Base-by-base conservation (phyloP, 2,329 filamentous ascomycete species). In the Claviceps africana region DNA sequence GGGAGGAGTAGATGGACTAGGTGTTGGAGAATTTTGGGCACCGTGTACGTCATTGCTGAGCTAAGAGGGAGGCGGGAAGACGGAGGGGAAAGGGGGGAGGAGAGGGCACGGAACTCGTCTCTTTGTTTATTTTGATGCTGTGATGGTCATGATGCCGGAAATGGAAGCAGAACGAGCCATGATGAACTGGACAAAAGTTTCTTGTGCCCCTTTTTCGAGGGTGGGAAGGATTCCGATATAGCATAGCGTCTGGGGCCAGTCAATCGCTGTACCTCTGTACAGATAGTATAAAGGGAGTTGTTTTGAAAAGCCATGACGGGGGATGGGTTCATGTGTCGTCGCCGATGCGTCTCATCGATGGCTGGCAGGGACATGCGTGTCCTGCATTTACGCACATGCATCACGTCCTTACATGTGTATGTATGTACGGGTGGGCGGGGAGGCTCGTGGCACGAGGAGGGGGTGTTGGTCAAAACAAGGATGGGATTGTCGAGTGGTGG, bases 171-270 rank as follows among this genome's bases (percentile, higher is more conserved):
- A 48, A 19, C 28, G 43, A 19, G 39, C 4, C 44, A 48, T 48
- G 52, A 51, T 50, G 44, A 48, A 51, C 37, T 45, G 48, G 52
- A 48, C 48, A 51, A 51, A 48, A 40, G 37, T 48, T 15, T 45
- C 25, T 31, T 47, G 28, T 15, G 9, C 25, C 28, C 44, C 11
- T n/a, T 10, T 50, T 3, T 33, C 13, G 31, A 44, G n/a, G 43
- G 17, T 39, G 3, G 43, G 17, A 17, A 31, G 49, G 48, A 47
- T 33, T 30, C 10, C 37, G 31, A 39, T 37, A 53, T 48, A 48
- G 52, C 52, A 53, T 53, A 51, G 48, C 48, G 48, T 35, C 44
- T 35, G 44, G 39, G 47, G 40, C 48, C 37, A 51, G 52, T 42
- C 5, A 51, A 53, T 53, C 13, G 48, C 48, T 53, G 52, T 53